Evolutionary conservation across 768 basidiomycete genomes (phyloP).

Genomic region (Mrakia gelida): DNA sequence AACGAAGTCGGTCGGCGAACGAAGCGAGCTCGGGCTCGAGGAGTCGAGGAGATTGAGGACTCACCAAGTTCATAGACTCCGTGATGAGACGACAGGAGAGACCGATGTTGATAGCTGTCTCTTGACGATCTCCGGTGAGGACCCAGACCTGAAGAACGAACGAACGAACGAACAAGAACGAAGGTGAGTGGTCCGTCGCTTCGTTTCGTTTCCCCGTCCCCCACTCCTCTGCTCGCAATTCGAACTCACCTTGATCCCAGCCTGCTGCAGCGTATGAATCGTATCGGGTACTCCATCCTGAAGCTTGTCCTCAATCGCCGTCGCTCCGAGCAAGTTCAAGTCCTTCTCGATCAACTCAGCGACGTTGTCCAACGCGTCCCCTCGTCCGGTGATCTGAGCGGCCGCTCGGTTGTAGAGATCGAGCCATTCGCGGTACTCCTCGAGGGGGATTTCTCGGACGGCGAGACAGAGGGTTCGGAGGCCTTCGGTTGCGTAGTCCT

Average conservation of each 20-base stretch:
- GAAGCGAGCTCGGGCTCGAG: not conserved
- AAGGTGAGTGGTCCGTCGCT: conserved; percentile 1
- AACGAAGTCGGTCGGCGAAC: not conserved
- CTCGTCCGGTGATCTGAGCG: conserved; percentile 80
- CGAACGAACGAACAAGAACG: not conserved
- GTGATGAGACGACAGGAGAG: conserved; percentile 95
- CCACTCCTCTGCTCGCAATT: not conserved
- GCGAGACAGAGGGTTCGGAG: conserved; percentile 94
- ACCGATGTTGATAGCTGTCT: conserved; percentile 98
- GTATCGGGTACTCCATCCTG: conserved; percentile 98
- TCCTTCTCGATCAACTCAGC: conserved; percentile 96
- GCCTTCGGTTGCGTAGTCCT: conserved; percentile 96
- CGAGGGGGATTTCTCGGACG: conserved; percentile 82
- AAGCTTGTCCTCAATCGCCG: conserved; percentile 96
- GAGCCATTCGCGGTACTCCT: conserved; percentile 87
- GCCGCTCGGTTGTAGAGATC: conserved; percentile 86
- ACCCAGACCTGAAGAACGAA: conserved; percentile 69
- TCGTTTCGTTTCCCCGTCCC: not conserved
- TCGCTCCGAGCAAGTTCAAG: conserved; percentile 85
- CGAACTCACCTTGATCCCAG: conserved; percentile 77
- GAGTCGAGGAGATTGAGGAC: conserved; percentile 34
- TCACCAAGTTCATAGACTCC: conserved; percentile 94
- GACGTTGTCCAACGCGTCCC: conserved; percentile 87
- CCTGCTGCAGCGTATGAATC: conserved; percentile 95
- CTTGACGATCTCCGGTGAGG: conserved; percentile 93